Conservation (phyloP, 2,329 filamentous ascomycete genomes). For the Trichoderma cornu-damae region DNA sequence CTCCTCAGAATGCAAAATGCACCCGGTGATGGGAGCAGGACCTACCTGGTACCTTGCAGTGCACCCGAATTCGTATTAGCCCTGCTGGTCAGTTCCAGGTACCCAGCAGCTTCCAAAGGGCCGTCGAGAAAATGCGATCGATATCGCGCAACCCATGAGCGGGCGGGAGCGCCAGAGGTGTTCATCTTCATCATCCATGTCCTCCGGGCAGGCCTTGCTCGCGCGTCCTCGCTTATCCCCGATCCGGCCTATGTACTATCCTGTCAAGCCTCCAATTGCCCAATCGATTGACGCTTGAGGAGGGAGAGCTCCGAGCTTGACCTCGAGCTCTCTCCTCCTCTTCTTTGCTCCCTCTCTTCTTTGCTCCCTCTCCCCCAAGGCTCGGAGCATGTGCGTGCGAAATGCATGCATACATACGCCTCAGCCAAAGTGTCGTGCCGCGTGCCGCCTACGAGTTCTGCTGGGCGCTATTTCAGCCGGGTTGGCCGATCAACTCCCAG, state of each 20-base stretch:
- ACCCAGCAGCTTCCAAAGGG: neutral
- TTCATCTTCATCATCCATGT: slow-evolving; percentile 16
- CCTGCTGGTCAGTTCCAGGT: neutral
- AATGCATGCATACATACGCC: slow-evolving; percentile 10
- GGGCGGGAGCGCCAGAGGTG: neutral
- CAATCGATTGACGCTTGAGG: too few relatives aligned
- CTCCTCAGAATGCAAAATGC: neutral
- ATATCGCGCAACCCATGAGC: slow-evolving; percentile 1
- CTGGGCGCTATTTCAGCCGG: neutral
- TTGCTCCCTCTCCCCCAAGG: neutral
- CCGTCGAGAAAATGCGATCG: slow-evolving; percentile 11
- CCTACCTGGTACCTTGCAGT: slow-evolving; percentile 4
- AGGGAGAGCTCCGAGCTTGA: slow-evolving; percentile 13
- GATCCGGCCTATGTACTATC: neutral
- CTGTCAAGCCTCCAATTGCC: slow-evolving; percentile 1
- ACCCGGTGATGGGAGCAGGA: neutral
- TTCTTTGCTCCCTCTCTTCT: neutral
- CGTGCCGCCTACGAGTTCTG: neutral
- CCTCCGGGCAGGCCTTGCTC: slow-evolving; percentile 4
- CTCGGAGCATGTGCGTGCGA: slow-evolving; percentile 2
- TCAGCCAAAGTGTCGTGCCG: neutral
- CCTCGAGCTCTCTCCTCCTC: neutral
- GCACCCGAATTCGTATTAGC: neutral
- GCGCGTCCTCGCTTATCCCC: slow-evolving; percentile 12
- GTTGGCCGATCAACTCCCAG: neutral